Conservation (phyloP, 768 basidiomycete species). For the Lentinula sp. region DNA sequence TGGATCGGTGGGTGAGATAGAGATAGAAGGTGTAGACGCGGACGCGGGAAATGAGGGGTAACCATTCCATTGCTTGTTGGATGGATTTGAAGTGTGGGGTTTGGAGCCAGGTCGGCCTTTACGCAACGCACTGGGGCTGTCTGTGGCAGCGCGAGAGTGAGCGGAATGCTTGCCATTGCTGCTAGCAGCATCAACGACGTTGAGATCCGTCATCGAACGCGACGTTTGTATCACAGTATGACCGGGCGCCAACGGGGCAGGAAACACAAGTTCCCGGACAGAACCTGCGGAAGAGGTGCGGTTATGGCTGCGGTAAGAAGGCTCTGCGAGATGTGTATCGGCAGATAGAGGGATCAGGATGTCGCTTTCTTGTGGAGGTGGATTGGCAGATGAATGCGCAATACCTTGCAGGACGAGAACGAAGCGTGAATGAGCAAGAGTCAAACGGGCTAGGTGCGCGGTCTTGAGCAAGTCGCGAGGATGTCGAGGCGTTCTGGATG, state of each 20-base stretch:
- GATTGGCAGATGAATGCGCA: slow-evolving; percentile 52
- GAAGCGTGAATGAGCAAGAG: slow-evolving; percentile 67
- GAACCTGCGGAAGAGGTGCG: slow-evolving; percentile 18
- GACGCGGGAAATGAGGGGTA: neutral
- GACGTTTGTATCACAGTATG: slow-evolving; percentile 19
- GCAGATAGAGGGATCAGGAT: slow-evolving; percentile 15
- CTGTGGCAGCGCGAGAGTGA: neutral
- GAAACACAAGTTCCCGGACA: slow-evolving; percentile 58
- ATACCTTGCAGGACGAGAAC: slow-evolving; percentile 70
- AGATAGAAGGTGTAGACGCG: neutral
- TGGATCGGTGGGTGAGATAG: neutral
- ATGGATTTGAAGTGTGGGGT: neutral
- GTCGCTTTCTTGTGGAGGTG: slow-evolving; percentile 43
- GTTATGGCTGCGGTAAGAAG: neutral
- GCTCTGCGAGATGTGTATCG: slow-evolving; percentile 12
- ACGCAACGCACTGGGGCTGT: neutral
- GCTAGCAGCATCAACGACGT: neutral
- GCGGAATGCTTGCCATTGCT: neutral
- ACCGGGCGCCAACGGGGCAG: slow-evolving; percentile 54
- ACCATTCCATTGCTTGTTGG: neutral
- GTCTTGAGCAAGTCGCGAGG: neutral
- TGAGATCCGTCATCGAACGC: neutral
- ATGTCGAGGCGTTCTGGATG: neutral
- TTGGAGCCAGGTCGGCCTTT: neutral
- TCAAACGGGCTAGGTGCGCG: slow-evolving; percentile 36